These are phyloP conservation scores for Periconia sp. DNA, from an alignment of 2,329 filamentous ascomycete species.

Conservation along the genomic window DNA sequence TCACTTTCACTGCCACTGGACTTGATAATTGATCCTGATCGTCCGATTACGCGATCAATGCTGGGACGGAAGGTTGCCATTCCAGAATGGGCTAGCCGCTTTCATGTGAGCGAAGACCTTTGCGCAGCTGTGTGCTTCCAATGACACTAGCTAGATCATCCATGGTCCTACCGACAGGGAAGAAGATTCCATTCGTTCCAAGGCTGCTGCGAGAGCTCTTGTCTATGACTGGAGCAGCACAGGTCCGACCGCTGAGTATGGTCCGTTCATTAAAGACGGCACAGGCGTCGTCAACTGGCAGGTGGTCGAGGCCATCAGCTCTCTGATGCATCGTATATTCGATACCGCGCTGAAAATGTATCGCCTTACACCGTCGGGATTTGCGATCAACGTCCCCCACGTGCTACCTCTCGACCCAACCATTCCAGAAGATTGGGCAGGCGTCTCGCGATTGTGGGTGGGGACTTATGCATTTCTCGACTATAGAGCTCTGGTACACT, in stretches of 20 bases:
- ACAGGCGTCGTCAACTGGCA: conserved; percentile 26
- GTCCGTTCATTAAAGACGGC: conserved; percentile 22
- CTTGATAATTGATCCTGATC: conserved; percentile 4
- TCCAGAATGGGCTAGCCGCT: conserved; percentile 25
- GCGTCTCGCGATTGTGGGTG: conserved; percentile 21
- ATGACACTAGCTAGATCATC: conserved; percentile 13
- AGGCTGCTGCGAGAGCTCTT: conserved; percentile 22
- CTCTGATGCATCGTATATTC: conserved; percentile 27
- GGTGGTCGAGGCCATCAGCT: conserved; percentile 24
- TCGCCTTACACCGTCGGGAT: conserved; percentile 14
- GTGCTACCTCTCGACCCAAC: conserved; percentile 7
- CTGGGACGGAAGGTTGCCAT: conserved; percentile 8
- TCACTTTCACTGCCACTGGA: conserved; percentile 18
- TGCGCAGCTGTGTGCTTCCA: not conserved
- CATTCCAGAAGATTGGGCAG: conserved; percentile 26
- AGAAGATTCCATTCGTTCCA: conserved; percentile 15
- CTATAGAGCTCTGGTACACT: conserved; percentile 26
- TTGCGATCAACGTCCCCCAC: conserved; percentile 19
- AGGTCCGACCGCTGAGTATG: conserved; percentile 20
- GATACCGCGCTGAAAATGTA: conserved; percentile 8
- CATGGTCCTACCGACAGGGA: conserved; percentile 27
- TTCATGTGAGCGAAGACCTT: conserved; percentile 18
- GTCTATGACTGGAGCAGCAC: conserved; percentile 30
- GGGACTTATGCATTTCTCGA: conserved; percentile 32
- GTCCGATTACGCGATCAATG: conserved; percentile 25